Evolutionary conservation across 78 protist genomes (phyloP).

Genomic region (Dictyostelium purpureum): DNA sequence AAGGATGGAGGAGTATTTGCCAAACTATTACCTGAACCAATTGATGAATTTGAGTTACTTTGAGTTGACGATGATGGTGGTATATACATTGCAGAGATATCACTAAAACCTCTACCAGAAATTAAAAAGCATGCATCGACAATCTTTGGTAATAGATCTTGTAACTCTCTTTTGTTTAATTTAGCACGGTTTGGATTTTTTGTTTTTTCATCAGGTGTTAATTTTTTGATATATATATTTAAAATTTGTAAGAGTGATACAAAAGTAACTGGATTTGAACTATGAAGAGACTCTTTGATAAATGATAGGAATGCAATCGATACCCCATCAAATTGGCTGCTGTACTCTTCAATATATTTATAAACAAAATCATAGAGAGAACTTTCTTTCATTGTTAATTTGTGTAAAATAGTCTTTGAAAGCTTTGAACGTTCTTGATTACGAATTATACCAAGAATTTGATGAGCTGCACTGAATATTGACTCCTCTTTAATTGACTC

Average conservation of each 20-base stretch:
- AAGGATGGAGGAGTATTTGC: neutral
- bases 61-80: neutral
- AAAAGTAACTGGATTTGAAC: slow-evolving; percentile 62
- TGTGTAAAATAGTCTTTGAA: slow-evolving; percentile 28
- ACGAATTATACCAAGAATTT: slow-evolving; percentile 12
- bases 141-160: slow-evolving; percentile 75
- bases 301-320: slow-evolving; percentile 18
- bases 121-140: slow-evolving; percentile 74
- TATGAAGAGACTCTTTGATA: slow-evolving; percentile 23
- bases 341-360: slow-evolving; percentile 43
- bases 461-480: slow-evolving; percentile 18
- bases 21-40: neutral
- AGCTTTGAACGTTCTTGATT: slow-evolving; percentile 35
- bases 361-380: slow-evolving; percentile 56
- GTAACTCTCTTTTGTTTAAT: slow-evolving; percentile 61
- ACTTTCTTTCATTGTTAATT: slow-evolving; percentile 37
- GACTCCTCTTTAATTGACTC: slow-evolving; percentile 58
- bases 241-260: slow-evolving; percentile 52
- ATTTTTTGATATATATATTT: slow-evolving; percentile 32
- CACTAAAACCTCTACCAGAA: slow-evolving; percentile 69
- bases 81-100: slow-evolving; percentile 56
- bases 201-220: slow-evolving; percentile 19
- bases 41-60: neutral
- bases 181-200: slow-evolving; percentile 9
- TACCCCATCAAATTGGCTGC: slow-evolving; percentile 39